phyloP scores from a whole-genome alignment of 441 rosid genomes.

The Populus hybrid region DNA sequence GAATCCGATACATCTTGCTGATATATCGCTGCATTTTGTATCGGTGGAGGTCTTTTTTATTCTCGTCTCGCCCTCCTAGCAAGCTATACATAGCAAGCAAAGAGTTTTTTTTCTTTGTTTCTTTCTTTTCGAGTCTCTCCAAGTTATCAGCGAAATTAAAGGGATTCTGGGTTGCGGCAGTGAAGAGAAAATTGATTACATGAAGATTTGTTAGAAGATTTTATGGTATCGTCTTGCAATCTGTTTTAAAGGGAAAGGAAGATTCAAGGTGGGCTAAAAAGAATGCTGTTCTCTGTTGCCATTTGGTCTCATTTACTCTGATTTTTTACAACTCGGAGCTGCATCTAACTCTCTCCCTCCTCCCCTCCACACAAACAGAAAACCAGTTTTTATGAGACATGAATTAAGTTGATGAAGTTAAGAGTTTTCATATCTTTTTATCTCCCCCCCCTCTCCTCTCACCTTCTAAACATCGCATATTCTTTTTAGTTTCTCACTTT shows the following conservation, averaged over 20 bases:
- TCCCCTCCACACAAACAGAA: not conserved
- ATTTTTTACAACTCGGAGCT: not conserved
- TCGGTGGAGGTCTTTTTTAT: not conserved
- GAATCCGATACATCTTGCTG: constrained; percentile 14
- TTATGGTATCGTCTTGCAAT: not conserved
- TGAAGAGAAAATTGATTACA: constrained; percentile 12
- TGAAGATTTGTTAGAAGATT: constrained; percentile 8
- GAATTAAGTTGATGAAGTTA: not conserved
- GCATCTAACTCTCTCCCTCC: not conserved
- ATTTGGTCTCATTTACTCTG: not conserved
- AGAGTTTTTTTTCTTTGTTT: not conserved
- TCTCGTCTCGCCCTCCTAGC: not conserved
- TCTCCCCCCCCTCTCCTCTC: constrained; percentile 8
- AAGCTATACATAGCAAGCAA: not conserved
- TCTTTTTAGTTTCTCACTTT: not conserved
- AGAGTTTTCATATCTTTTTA: not conserved
- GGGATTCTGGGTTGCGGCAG: constrained; percentile 6
- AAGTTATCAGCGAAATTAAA: not conserved
- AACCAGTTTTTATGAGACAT: not conserved
- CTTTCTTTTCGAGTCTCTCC: not conserved
- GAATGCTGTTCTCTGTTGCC: not conserved
- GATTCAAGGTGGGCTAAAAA: constrained; percentile 5
- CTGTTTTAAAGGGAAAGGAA: not conserved
- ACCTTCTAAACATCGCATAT: not conserved
- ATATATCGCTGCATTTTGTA: not conserved